phyloP scores from a whole-genome alignment of 2,329 filamentous ascomycete species.

The Paecilomyces niveus region DNA sequence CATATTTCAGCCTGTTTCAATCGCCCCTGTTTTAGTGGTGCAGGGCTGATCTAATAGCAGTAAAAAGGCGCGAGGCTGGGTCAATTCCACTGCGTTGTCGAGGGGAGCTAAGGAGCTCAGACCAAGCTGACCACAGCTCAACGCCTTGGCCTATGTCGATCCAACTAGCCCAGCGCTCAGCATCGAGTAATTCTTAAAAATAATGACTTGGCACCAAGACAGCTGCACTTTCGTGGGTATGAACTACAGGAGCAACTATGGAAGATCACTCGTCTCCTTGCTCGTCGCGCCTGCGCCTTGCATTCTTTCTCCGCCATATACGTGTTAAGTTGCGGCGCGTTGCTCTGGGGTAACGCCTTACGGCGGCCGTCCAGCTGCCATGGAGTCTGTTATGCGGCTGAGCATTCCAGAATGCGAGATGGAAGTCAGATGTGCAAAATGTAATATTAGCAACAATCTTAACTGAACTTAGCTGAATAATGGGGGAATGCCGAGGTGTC shows the following conservation, averaged over 20 bases:
- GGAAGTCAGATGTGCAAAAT: background rate
- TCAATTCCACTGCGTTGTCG: background rate
- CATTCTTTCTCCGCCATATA: background rate
- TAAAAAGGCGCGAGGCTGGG: background rate
- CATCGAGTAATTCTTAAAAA: background rate
- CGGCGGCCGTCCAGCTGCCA: background rate
- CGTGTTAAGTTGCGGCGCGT: background rate
- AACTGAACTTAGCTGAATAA: background rate
- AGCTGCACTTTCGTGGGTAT: background rate
- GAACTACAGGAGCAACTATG: background rate
- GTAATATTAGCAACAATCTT: background rate
- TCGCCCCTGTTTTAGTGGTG: background rate
- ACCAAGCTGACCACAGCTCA: background rate
- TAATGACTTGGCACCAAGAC: background rate
- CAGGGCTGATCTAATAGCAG: background rate
- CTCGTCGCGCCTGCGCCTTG: background rate
- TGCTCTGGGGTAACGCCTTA: background rate
- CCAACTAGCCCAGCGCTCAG: background rate
- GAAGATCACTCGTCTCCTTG: background rate
- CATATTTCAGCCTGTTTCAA: too few species aligned
- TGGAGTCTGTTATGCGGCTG: background rate
- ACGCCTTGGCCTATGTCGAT: background rate
- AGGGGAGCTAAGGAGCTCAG: background rate
- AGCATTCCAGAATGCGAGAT: background rate
- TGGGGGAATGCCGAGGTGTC: background rate